Evolutionary conservation across 2,329 filamentous ascomycete species (phyloP).

Genomic region (Colletotrichum theobromicola): DNA sequence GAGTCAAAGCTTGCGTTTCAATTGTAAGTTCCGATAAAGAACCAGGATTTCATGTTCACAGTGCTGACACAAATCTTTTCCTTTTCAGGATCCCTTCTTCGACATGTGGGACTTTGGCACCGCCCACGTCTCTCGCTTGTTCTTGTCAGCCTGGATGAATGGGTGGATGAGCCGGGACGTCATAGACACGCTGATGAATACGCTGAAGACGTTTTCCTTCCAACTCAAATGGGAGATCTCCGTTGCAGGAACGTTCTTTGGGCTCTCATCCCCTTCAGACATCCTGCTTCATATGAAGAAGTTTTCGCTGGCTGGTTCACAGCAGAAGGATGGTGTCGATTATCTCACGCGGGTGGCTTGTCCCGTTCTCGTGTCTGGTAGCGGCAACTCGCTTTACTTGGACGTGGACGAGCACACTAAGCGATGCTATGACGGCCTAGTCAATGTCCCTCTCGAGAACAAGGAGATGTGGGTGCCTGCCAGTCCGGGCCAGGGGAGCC

Average conservation of each 20-base stretch:
- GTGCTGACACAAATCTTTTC: not conserved
- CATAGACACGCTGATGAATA: conserved; percentile 29
- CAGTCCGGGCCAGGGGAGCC: conserved; percentile 18
- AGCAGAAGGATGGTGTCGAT: conserved; percentile 13
- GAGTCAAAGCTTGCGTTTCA: conserved; percentile 48
- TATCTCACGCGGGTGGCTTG: conserved; percentile 28
- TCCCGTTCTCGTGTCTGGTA: conserved; percentile 32
- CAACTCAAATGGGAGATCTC: conserved; percentile 35
- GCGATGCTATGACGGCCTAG: conserved; percentile 14
- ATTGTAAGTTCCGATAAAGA: conserved; percentile 25
- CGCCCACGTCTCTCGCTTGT: conserved; percentile 27
- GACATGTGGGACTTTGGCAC: conserved; percentile 33
- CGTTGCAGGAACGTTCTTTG: conserved; percentile 27
- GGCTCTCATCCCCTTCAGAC: conserved; percentile 23
- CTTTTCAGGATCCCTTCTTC: conserved; percentile 33
- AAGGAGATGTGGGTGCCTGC: conserved; percentile 28
- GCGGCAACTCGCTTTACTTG: conserved; percentile 25
- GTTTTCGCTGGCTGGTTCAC: not conserved
- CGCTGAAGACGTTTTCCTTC: conserved; percentile 25
- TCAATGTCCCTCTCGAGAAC: not conserved
- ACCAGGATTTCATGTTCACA: not conserved
- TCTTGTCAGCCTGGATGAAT: conserved; percentile 25
- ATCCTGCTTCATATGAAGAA: conserved; percentile 27
- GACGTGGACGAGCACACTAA: conserved; percentile 13
- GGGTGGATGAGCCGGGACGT: conserved; percentile 29